phyloP scores from a whole-genome alignment of 257 asterid genomes.

The Solanum peruvianum region DNA sequence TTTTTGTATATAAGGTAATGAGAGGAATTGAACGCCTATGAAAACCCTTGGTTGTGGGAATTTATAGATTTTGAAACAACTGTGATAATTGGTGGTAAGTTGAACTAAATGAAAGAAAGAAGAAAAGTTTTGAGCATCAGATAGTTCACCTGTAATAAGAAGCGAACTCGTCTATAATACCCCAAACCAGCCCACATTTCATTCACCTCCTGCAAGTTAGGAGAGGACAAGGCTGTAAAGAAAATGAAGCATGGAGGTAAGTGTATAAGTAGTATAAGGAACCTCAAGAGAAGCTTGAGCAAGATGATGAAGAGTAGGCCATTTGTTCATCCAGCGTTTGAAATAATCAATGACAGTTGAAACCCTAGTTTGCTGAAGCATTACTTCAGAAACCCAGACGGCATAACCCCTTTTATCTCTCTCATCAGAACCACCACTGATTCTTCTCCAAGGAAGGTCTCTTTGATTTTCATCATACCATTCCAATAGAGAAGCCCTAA shows the following conservation, averaged over 20 bases:
- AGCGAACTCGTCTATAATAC: slow-evolving; percentile 77
- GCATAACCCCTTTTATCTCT: slow-evolving; percentile 66
- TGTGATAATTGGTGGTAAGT: background rate
- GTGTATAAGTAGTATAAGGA: too few species aligned
- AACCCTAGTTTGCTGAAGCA: slow-evolving; percentile 99
- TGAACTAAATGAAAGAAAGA: background rate
- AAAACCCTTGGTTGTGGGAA: background rate
- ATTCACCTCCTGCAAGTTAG: slow-evolving; percentile 72
- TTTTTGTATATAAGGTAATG: background rate
- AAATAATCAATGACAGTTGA: slow-evolving; percentile 79
- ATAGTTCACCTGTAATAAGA: slow-evolving; percentile 65
- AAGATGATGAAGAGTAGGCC: slow-evolving; percentile 83
- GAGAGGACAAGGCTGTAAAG: background rate
- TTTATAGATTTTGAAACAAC: background rate
- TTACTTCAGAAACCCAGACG: slow-evolving; percentile 97
- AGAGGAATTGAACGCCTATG: background rate
- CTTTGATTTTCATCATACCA: slow-evolving; percentile 76
- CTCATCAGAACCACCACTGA: slow-evolving; percentile 27
- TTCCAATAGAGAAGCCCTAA: slow-evolving; percentile 63
- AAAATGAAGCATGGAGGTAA: background rate
- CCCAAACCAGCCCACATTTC: slow-evolving; percentile 99
- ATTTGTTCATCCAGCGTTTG: slow-evolving; percentile 84
- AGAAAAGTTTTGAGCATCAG: background rate
- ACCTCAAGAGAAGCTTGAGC: slow-evolving; percentile 87
- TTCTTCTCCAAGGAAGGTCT: slow-evolving; percentile 91